Conservation (phyloP, 495 filamentous ascomycete species). For the Penicillium ucsense region DNA sequence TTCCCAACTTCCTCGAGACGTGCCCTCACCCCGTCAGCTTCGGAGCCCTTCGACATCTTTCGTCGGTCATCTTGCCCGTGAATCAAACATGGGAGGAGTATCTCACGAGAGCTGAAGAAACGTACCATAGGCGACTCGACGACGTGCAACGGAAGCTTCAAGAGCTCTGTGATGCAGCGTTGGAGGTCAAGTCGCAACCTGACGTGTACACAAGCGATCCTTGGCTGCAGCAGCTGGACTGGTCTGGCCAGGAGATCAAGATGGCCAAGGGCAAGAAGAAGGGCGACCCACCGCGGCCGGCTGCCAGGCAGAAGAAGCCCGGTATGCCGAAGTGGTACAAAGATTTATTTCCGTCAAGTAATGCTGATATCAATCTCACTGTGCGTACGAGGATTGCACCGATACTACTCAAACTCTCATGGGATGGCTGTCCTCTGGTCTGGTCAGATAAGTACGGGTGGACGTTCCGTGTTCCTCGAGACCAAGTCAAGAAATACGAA, state of each 20-base stretch:
- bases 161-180: slow-evolving; percentile 62
- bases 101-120: slow-evolving; percentile 68
- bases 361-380: slow-evolving; percentile 59
- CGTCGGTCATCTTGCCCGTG: slow-evolving; percentile 85
- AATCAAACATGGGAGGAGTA: slow-evolving; percentile 82
- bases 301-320: slow-evolving; percentile 79
- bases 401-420: slow-evolving; percentile 70
- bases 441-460: slow-evolving; percentile 93
- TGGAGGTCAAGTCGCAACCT: slow-evolving; percentile 59
- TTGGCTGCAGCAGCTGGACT: slow-evolving; percentile 91
- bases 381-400: slow-evolving; percentile 85
- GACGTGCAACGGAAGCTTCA: slow-evolving; percentile 66
- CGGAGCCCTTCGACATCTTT: slow-evolving; percentile 82
- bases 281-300: slow-evolving; percentile 63
- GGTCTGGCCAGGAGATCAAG: slow-evolving; percentile 83
- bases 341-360: slow-evolving; percentile 63
- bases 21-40: slow-evolving; percentile 98
- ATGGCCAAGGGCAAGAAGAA: slow-evolving; percentile 90
- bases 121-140: slow-evolving; percentile 66
- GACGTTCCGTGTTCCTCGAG: slow-evolving; percentile 70
- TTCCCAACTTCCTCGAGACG: slow-evolving; percentile 74
- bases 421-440: slow-evolving; percentile 80
- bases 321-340: slow-evolving; percentile 97
- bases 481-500: slow-evolving; percentile 53
- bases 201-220: slow-evolving; percentile 64